Conservation (phyloP, 2,329 filamentous ascomycete genomes). For the Fusarium brachygibbosum region DNA sequence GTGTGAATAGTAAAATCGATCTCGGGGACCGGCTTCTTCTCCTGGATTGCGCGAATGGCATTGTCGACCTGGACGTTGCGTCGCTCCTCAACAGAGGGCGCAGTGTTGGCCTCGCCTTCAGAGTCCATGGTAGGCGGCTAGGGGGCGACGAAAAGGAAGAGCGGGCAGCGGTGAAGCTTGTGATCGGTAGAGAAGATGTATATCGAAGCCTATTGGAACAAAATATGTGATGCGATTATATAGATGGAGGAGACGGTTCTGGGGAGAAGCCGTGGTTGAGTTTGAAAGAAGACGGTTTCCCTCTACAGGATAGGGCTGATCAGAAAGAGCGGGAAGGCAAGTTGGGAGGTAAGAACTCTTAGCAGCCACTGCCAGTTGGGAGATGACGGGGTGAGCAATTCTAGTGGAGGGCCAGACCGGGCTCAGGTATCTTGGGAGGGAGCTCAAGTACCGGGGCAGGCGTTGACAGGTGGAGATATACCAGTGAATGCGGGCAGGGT, state of each 20-base stretch:
- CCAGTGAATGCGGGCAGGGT: conserved; percentile 26
- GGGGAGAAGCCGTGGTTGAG: conserved; percentile 26
- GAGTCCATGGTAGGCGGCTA: conserved; percentile 58
- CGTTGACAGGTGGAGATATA: conserved; percentile 16
- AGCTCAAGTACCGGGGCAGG: conserved; percentile 27
- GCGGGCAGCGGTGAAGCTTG: conserved; percentile 47
- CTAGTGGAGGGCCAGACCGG: conserved; percentile 13
- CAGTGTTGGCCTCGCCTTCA: conserved; percentile 56
- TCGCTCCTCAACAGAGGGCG: conserved; percentile 58
- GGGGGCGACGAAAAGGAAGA: conserved; percentile 35
- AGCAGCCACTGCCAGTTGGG: conserved; percentile 25
- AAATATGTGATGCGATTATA: conserved; percentile 31
- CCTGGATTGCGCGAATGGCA: conserved; percentile 89
- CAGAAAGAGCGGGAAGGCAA: conserved; percentile 41
- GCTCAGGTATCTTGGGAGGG: conserved; percentile 31
- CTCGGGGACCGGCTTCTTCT: conserved; percentile 96
- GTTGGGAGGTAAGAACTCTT: conserved; percentile 39
- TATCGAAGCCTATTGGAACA: conserved; percentile 19
- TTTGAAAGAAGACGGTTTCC: conserved; percentile 43
- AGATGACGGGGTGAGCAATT: conserved; percentile 37
- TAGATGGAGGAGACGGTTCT: conserved; percentile 10
- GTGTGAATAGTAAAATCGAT: conserved; percentile 99
- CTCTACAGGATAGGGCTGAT: conserved; percentile 48
- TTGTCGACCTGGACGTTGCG: conserved; percentile 81
- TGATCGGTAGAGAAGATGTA: conserved; percentile 25